phyloP scores from a whole-genome alignment of 768 basidiomycete genomes.

The Panaeolus papilionaceus region DNA sequence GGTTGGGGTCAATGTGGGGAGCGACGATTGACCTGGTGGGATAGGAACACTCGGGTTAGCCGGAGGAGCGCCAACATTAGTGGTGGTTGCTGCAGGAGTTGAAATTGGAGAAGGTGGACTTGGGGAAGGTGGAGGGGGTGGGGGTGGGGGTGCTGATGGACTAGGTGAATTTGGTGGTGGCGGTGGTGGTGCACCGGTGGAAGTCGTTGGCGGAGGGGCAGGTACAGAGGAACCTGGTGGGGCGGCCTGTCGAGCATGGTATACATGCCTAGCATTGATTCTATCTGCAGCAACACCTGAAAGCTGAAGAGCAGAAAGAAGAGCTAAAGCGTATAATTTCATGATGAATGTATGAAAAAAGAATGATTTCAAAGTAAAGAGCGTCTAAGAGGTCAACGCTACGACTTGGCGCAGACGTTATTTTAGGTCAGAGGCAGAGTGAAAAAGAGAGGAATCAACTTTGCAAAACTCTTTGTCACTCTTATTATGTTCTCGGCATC shows the following conservation, averaged over 20 bases:
- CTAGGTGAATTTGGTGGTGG: slow-evolving; percentile 23
- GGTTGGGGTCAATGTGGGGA: slow-evolving; percentile 22
- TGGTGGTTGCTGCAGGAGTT: slow-evolving; percentile 15
- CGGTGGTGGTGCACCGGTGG: slow-evolving; percentile 18
- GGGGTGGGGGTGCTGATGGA: slow-evolving; percentile 22
- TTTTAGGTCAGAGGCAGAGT: slow-evolving; percentile 14
- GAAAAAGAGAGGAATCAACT: slow-evolving; percentile 33
- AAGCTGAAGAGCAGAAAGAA: slow-evolving; percentile 51
- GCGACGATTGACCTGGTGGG: slow-evolving; percentile 23
- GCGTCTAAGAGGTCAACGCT: not conserved
- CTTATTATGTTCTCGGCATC: slow-evolving; percentile 13
- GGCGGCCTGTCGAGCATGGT: slow-evolving; percentile 46
- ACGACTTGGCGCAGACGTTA: not conserved
- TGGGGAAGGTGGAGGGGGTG: slow-evolving; percentile 22
- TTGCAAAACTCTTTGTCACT: slow-evolving; percentile 20
- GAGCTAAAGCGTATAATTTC: slow-evolving; percentile 49
- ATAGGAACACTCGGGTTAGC: not conserved
- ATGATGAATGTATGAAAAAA: slow-evolving; percentile 39
- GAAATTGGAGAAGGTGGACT: slow-evolving; percentile 24
- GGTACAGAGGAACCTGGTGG: slow-evolving; percentile 18
- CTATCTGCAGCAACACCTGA: slow-evolving; percentile 42
- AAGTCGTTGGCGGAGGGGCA: slow-evolving; percentile 18
- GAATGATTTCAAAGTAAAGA: slow-evolving; percentile 10
- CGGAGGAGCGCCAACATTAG: slow-evolving; percentile 2
- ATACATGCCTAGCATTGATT: slow-evolving; percentile 42